Evolutionary conservation across 2,329 filamentous ascomycete species (phyloP), one percentile per base, ranked within the genome.

Genomic region (Rhynchosporium secalis): DNA sequence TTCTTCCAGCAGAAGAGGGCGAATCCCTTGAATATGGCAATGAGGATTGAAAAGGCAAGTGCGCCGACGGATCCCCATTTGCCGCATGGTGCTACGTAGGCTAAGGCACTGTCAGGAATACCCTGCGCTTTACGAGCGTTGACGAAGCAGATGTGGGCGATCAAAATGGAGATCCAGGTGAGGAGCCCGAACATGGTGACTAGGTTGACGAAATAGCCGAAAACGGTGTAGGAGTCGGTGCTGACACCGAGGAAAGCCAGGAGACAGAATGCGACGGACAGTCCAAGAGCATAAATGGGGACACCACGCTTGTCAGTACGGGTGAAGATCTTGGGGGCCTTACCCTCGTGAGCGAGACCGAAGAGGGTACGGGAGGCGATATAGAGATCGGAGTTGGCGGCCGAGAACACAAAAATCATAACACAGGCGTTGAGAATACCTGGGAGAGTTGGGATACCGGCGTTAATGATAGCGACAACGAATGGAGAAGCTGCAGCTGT

Each of bases 21-120:
- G 76, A 86, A 95, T 80, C 92, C 93, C 83, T 95, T 96, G 72
- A 91, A 94, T 57, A 96, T 73, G 1, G 88, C 84, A 65, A 95
- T 89, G 40, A 95, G 73, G 71, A 82, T 80, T 76, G 89, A 92
- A 77, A 92, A 87, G 71, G 80, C 78, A 2, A 95, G 80, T 0
- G 88, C 88, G 63, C 79, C 78, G 72, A 86, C 86, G 0, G 87
- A 91, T 10, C 91, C 91, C 65, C 74, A 83, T 43, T 86, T 76
- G n/a, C 91, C 90, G 15, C 93, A 81, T 0, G 91, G 91, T 0
- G 90, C 88, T 15, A 80, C 80, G 73, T 88, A 92, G 0, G 85
- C 83, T 64, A 90, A 77, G 48, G 77, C 75, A 12, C 77, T 76
- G 71, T 86, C 74, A 10, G 81, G 75, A 13, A 90, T 77, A 59